phyloP scores from a whole-genome alignment of 2,329 filamentous ascomycete species.

The Botryotinia convoluta region DNA sequence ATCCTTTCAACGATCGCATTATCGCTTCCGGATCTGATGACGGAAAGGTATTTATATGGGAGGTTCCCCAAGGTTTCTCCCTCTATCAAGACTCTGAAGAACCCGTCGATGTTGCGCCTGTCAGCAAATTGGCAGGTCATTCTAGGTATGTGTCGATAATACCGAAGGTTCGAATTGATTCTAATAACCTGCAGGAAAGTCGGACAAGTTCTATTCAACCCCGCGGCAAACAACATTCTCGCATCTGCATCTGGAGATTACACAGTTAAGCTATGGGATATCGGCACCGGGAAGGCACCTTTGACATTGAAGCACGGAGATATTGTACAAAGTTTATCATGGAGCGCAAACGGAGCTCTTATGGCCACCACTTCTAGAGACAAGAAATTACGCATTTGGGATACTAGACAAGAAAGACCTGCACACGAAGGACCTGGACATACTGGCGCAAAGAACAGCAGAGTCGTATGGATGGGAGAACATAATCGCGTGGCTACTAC shows the following conservation, averaged over 20 bases:
- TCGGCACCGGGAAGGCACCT: conserved; percentile 71
- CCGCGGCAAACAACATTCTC: conserved; percentile 90
- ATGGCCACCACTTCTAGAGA: conserved; percentile 92
- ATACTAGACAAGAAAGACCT: conserved; percentile 87
- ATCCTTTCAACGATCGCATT: conserved; percentile 91
- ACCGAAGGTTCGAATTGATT: not conserved
- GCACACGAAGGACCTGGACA: conserved; percentile 84
- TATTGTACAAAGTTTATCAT: conserved; percentile 92
- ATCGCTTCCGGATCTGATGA: conserved; percentile 95
- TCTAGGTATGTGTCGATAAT: conserved; percentile 59
- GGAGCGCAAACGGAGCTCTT: conserved; percentile 85
- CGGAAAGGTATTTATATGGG: conserved; percentile 95
- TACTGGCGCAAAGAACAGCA: conserved; percentile 93
- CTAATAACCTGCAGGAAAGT: conserved; percentile 68
- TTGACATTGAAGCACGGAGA: conserved; percentile 82
- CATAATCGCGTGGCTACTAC: conserved; percentile 95
- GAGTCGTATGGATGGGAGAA: conserved; percentile 95
- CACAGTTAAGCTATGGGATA: conserved; percentile 94
- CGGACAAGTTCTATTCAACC: conserved; percentile 97
- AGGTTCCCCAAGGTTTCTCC: conserved; percentile 84
- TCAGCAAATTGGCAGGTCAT: conserved; percentile 81
- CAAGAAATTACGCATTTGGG: conserved; percentile 98
- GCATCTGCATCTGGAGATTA: conserved; percentile 94
- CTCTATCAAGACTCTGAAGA: conserved; percentile 84
- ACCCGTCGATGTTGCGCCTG: conserved; percentile 74